phyloP scores from a whole-genome alignment of 2,329 filamentous ascomycete species.

The Fusarium ramigenum region DNA sequence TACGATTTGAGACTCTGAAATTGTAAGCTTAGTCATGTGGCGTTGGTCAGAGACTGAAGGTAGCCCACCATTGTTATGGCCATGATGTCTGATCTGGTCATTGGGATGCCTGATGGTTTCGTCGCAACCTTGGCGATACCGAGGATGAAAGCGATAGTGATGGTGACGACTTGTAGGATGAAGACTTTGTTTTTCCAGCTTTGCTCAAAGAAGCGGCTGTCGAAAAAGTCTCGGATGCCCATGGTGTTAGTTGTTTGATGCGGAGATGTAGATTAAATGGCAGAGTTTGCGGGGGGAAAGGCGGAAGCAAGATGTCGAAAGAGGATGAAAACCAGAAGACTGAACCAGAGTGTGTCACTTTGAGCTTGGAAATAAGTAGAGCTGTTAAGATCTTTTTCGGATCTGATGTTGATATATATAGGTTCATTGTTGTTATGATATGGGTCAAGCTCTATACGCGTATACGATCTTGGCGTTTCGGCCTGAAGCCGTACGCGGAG shows the following conservation, averaged over 20 bases:
- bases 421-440: no score
- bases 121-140: constrained; percentile 23
- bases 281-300: no score
- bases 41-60: no score
- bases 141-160: constrained; percentile 5
- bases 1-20: constrained; percentile 6
- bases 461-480: background rate
- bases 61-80: constrained; percentile 33
- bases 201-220: constrained; percentile 19
- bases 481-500: background rate
- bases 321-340: background rate
- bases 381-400: background rate
- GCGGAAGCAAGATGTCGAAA: no score
- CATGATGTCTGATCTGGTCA: constrained; percentile 26
- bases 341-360: no score
- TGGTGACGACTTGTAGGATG: background rate
- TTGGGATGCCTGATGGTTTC: constrained; percentile 11
- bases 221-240: constrained; percentile 20
- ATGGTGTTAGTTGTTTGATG: background rate
- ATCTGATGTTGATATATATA: background rate
- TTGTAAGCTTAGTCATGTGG: no score
- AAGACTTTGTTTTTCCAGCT: constrained; percentile 28
- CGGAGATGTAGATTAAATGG: background rate
- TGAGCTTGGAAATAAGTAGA: no score
- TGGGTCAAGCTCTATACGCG: background rate